Evolutionary conservation across 306 rosid species (phyloP), one percentile per base, ranked within the genome.

Genomic region (Carpinus viminea): DNA sequence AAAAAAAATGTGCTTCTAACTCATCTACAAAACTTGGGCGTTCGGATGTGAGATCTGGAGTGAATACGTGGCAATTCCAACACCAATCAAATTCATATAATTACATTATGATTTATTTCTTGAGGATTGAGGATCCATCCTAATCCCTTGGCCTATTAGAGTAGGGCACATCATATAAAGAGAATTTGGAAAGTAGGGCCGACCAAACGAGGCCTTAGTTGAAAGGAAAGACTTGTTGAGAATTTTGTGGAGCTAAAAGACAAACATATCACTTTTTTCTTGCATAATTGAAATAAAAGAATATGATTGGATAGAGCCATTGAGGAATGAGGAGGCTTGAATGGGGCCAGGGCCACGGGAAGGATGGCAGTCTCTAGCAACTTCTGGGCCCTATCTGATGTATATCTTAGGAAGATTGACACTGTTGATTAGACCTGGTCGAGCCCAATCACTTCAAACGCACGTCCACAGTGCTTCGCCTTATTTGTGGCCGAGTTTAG

Each of bases 31-130:
- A 20, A 3, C 21, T 57, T 21, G 7, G 34, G 5, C 2, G n/a
- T 20, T 8, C n/a, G 62, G 5, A 38, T 38, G 43, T 38, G 43
- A 54, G n/a, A 54, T 8, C 21, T 54, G 18, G 4, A 16, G 46
- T 8, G 47, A 34, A 56, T 56, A 74, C 75, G 75, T 74, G 79
- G 75, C 70, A 10, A 8, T 4, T 31, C 61, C 24, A 10, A 28
- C 13, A 9, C 83, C 64, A 80, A 74, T 46, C 45, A 43, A 12
- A 64, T 3, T 17, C 2, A 46, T 12, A 7, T 12, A 7, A 59
- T 65, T 46, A 41, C 28, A 1, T 47, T 51, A 8, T 38, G 70
- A 48, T 71, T 54, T 54, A 20, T 26, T 50, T 16, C 28, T 6
- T 11, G 45, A 62, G 10, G 68, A 61, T 4, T 5, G 45, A 41